Percentiles rank a stretch among this genome's conserved stretches.
These are phyloP conservation scores for Capronia americana DNA, from an alignment of 2,329 filamentous ascomycete species.

Conservation along the genomic window DNA sequence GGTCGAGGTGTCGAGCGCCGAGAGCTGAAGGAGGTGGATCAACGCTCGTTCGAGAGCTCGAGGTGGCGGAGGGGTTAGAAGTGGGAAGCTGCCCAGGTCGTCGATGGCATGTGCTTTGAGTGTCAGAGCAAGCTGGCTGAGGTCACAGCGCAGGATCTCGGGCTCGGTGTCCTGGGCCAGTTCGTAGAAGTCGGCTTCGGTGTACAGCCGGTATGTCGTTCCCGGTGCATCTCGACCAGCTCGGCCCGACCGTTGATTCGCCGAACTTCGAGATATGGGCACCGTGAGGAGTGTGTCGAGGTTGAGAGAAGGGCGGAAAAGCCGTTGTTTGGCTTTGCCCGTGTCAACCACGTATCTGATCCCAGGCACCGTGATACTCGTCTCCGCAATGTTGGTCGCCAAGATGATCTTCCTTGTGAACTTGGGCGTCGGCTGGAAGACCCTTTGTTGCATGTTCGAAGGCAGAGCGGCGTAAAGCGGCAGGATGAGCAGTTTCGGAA, in stretches of 20 bases:
- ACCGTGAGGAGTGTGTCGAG: constrained; percentile 91
- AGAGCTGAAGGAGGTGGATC: constrained; percentile 77
- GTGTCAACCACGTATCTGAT: constrained; percentile 91
- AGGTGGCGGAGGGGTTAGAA: constrained; percentile 79
- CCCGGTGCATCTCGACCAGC: constrained; percentile 91
- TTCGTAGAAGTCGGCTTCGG: constrained; percentile 73
- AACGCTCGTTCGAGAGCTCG: constrained; percentile 83
- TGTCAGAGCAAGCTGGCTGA: constrained; percentile 82
- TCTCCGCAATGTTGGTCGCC: constrained; percentile 98
- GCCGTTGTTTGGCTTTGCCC: constrained; percentile 92
- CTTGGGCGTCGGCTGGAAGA: constrained; percentile 77
- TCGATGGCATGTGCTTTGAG: constrained; percentile 92
- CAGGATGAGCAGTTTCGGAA: constrained; percentile 67
- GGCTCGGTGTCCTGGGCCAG: constrained; percentile 78
- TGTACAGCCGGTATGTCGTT: constrained; percentile 89
- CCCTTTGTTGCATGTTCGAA: constrained; percentile 81
- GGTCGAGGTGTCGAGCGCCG: constrained; percentile 70
- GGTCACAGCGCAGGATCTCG: constrained; percentile 89
- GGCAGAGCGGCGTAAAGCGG: constrained; percentile 91
- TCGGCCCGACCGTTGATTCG: constrained; percentile 87
- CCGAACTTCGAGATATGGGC: constrained; percentile 89
- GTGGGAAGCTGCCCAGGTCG: constrained; percentile 80
- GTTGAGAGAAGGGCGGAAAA: constrained; percentile 81
- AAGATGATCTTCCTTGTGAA: constrained; percentile 87
- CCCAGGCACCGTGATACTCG: constrained; percentile 92